Evolutionary conservation across 2,329 filamentous ascomycete genomes (phyloP).

Genomic region (Diplodia sapinea): DNA sequence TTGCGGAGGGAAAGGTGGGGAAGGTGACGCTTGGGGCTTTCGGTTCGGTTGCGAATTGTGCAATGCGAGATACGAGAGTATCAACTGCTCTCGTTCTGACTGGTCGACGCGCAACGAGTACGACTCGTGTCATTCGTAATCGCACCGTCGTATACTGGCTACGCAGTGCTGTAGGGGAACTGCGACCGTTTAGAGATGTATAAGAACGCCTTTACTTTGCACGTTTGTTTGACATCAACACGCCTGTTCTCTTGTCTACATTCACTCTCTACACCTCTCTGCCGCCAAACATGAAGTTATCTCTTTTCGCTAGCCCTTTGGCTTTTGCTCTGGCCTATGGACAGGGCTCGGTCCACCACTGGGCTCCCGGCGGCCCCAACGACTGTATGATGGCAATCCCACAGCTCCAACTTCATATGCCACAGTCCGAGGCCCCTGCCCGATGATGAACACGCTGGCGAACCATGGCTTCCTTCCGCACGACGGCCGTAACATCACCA

Average conservation of each 20-base stretch:
- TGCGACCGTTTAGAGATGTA: background rate
- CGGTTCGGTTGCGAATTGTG: background rate
- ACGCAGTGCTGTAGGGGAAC: background rate
- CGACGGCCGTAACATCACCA: conserved; percentile 52
- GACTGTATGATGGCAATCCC: conserved; percentile 10
- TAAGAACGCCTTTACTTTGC: background rate
- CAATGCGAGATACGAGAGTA: background rate
- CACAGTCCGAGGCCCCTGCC: conserved; percentile 50
- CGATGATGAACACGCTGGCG: conserved; percentile 60
- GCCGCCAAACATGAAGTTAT: background rate
- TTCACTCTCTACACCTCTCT: background rate
- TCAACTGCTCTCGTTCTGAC: background rate
- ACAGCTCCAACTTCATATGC: background rate
- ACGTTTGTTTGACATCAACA: background rate
- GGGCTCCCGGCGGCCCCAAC: conserved; percentile 13
- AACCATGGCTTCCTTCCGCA: conserved; percentile 59
- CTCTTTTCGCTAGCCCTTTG: background rate
- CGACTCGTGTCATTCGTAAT: background rate
- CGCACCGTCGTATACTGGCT: background rate
- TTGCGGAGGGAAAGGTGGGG: background rate
- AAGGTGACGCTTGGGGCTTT: background rate
- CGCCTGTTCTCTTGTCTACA: background rate
- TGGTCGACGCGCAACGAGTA: background rate
- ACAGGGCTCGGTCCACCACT: background rate
- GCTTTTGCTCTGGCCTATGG: background rate